Evolutionary conservation across 768 basidiomycete species (phyloP).

Genomic region (Auriscalpium orientale): DNA sequence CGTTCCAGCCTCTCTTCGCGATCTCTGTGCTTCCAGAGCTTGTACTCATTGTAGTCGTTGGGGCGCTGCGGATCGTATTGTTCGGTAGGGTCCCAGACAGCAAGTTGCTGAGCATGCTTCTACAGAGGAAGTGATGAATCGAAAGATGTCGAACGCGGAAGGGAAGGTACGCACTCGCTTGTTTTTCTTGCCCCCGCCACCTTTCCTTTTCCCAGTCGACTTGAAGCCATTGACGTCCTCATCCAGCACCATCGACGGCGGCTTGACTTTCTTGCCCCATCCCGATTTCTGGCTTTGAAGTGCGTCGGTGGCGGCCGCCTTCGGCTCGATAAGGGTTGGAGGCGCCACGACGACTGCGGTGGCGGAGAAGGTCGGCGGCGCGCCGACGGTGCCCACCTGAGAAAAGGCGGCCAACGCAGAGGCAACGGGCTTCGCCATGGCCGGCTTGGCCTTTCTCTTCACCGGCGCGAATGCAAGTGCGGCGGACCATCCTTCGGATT

Average conservation of each 20-base stretch:
- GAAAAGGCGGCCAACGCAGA: slow-evolving; percentile 40
- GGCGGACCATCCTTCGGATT: slow-evolving; percentile 74
- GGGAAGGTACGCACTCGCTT: slow-evolving; percentile 48
- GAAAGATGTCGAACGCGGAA: slow-evolving; percentile 1
- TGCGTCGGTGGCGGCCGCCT: slow-evolving; percentile 25
- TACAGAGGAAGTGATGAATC: slow-evolving; percentile 19
- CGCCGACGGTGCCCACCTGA: slow-evolving; percentile 7
- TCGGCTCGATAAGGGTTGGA: slow-evolving; percentile 43
- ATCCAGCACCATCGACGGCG: slow-evolving; percentile 84
- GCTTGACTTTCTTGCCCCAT: slow-evolving; percentile 87
- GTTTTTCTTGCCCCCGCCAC: slow-evolving; percentile 40
- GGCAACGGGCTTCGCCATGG: slow-evolving; percentile 46
- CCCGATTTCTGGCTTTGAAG: slow-evolving; percentile 38
- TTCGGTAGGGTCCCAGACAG: slow-evolving; percentile 73
- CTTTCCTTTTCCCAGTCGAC: slow-evolving; percentile 45
- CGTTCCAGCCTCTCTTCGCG: slow-evolving; percentile 67
- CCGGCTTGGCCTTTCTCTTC: slow-evolving; percentile 49
- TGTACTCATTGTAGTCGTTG: slow-evolving; percentile 87
- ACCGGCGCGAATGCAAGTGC: slow-evolving; percentile 85
- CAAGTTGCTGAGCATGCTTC: slow-evolving; percentile 47
- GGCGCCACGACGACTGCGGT: slow-evolving; percentile 68
- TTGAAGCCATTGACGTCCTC: slow-evolving; percentile 86
- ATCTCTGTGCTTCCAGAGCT: slow-evolving; percentile 69
- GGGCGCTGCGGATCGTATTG: slow-evolving; percentile 76
- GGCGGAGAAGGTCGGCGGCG: slow-evolving; percentile 32